Conservation (phyloP, 371 early-diverging fungal species). For the Funneliformis caledonium region DNA sequence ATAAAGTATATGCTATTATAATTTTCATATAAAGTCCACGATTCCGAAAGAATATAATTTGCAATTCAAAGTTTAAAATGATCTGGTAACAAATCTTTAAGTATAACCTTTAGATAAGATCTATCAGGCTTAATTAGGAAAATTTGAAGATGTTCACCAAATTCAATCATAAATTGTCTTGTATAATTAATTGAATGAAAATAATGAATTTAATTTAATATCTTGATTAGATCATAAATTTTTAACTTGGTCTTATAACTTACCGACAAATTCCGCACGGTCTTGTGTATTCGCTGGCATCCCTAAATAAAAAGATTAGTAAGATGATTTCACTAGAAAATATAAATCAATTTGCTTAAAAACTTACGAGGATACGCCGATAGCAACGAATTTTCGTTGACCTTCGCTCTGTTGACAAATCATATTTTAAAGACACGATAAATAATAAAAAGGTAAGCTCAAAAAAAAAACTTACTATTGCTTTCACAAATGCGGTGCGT, state of each 20-base stretch:
- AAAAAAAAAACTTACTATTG: constrained; percentile 59
- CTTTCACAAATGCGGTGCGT: constrained; percentile 82
- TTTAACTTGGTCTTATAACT: background rate
- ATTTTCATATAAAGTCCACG: too few species aligned
- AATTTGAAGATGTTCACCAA: background rate
- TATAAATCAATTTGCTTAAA: background rate
- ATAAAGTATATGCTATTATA: too few species aligned
- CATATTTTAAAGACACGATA: background rate
- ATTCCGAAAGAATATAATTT: too few species aligned
- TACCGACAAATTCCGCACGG: constrained; percentile 40
- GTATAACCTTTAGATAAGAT: constrained; percentile 50
- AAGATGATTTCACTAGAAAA: background rate
- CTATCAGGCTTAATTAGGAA: constrained; percentile 34
- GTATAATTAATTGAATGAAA: background rate
- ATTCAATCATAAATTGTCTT: constrained; percentile 33
- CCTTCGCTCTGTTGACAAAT: constrained; percentile 35
- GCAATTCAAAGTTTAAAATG: constrained; percentile 7
- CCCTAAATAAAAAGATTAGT: constrained; percentile 10
- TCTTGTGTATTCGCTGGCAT: background rate
- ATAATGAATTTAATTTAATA: background rate
- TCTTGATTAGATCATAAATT: constrained; percentile 46
- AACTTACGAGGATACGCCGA: constrained; percentile 22
- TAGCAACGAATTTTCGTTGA: constrained; percentile 20
- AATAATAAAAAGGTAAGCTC: background rate
- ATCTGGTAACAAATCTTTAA: constrained; percentile 40